Base-by-base conservation (phyloP, 1,284 basidiomycete species). In the Ustanciosporium gigantosporum region DNA sequence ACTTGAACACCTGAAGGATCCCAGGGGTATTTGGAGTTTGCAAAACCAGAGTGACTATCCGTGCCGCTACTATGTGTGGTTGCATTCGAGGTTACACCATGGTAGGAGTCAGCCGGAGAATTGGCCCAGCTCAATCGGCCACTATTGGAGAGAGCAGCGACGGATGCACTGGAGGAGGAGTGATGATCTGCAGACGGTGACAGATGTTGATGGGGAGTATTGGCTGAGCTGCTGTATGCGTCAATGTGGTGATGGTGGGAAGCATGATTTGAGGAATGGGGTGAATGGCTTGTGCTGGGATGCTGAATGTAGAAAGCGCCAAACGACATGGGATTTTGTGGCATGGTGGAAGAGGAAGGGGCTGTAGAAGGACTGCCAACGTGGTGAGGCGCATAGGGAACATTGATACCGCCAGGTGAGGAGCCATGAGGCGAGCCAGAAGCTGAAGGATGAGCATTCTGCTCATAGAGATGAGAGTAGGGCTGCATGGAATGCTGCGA, bases 231-330 rank as follows among this genome's bases (percentile, higher is more conserved):
- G 4, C 50, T 35, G 36, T 59, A 59, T 15, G 61, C 36, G 25
- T 65, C 61, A 23, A 65, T 45, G 20, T 59, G 48, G 16, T 56
- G 52, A 24, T 56, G 52, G 5, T 36, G 39, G 15, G 41, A 44
- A 29, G 41, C 37, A 15, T 25, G 36, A 16, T 24, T 45, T 11
- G 41, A 41, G 4, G 53, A 15, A 19, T 38, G 38, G 19, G 16
- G 24, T 3, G 52, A 17, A 7, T 56, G 59, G 6, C 43, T 45
- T 8, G 55, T 41, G 23, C 41, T 42, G 8, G 53, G 52, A 20
- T 64, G 60, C 25, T 57, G 61, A 25, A 59, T 56, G 42, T 65
- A 65, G 47, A 65, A 65, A 20, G 61, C 50, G 41, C 61, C 61
- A 32, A 59, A 53, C 13, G 61, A 55, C n/a, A 51, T 22, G 24